phyloP scores from a whole-genome alignment of 2,329 filamentous ascomycete genomes.

The Trichoderma simmonsii region DNA sequence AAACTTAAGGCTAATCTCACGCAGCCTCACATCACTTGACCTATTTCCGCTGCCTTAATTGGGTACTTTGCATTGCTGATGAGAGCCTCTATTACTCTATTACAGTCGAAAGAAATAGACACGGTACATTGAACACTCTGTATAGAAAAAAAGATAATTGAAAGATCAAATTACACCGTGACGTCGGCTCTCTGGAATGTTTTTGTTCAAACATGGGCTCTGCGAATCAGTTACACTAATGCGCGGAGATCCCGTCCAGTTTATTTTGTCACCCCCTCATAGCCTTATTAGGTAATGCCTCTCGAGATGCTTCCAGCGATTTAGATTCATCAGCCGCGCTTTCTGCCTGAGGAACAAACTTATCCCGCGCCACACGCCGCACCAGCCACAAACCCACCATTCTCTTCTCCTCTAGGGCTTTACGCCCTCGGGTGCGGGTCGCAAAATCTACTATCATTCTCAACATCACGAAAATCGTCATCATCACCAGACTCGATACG shows the following conservation, averaged over 20 bases:
- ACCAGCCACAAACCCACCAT: slow-evolving; percentile 21
- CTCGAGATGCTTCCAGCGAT: background rate
- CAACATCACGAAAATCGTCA: slow-evolving; percentile 33
- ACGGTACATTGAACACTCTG: no score
- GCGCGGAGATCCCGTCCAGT: background rate
- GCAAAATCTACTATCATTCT: slow-evolving; percentile 34
- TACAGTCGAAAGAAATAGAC: background rate
- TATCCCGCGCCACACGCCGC: slow-evolving; percentile 4
- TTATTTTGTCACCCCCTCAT: slow-evolving; percentile 14
- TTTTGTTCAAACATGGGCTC: background rate
- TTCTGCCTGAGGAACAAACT: slow-evolving; percentile 22
- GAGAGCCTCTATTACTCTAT: background rate
- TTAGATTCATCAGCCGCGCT: background rate
- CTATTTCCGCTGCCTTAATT: background rate
- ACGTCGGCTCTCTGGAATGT: background rate
- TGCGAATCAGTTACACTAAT: background rate
- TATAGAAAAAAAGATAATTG: background rate
- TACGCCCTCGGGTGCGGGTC: slow-evolving; percentile 35
- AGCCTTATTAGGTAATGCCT: slow-evolving; percentile 1
- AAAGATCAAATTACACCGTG: background rate
- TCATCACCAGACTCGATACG: slow-evolving; percentile 38
- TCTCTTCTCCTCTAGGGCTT: slow-evolving; percentile 34
- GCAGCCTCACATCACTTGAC: slow-evolving; percentile 16
- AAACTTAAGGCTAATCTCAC: slow-evolving; percentile 16
- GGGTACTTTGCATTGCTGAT: background rate